phyloP scores from a whole-genome alignment of 2,329 filamentous ascomycete genomes.

The Kalaharituber pfeilii region DNA sequence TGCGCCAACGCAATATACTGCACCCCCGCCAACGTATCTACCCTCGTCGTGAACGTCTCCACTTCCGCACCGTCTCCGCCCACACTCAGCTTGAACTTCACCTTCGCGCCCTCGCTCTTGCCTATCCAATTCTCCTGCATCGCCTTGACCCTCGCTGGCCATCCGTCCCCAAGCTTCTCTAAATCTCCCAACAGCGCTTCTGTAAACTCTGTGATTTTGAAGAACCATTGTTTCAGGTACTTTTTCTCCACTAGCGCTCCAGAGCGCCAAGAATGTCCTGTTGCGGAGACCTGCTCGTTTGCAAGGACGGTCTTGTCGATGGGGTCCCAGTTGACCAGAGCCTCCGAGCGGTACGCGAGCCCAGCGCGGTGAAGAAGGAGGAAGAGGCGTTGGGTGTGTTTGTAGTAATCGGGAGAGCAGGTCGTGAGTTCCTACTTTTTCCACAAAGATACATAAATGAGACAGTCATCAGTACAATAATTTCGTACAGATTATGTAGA shows the following conservation, averaged over 20 bases:
- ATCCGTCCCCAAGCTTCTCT: slow-evolving; percentile 46
- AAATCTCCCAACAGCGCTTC: slow-evolving; percentile 56
- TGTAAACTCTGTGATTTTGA: slow-evolving; percentile 64
- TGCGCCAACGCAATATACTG: slow-evolving; percentile 69
- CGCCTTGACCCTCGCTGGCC: slow-evolving; percentile 65
- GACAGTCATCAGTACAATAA: not conserved
- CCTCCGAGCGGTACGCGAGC: slow-evolving; percentile 66
- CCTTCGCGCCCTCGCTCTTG: slow-evolving; percentile 52
- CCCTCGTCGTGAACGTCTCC: slow-evolving; percentile 66
- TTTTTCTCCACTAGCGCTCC: slow-evolving; percentile 68
- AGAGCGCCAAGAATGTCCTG: slow-evolving; percentile 72
- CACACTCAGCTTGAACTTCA: slow-evolving; percentile 49
- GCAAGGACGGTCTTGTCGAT: slow-evolving; percentile 77
- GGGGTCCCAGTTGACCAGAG: slow-evolving; percentile 78
- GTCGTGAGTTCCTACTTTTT: slow-evolving; percentile 60
- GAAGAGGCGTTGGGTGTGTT: slow-evolving; percentile 76
- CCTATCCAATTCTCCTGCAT: slow-evolving; percentile 86
- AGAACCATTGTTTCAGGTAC: slow-evolving; percentile 74
- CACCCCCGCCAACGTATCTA: slow-evolving; percentile 73
- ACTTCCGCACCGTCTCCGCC: slow-evolving; percentile 29
- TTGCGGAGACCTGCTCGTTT: slow-evolving; percentile 82
- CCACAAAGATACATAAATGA: not conserved
- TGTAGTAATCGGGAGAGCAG: slow-evolving; percentile 71
- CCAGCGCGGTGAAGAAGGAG: slow-evolving; percentile 55
- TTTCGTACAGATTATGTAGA: not conserved